Evolutionary conservation across 2,329 filamentous ascomycete genomes (phyloP), one percentile per base, ranked within the genome.

Genomic region (Aspergillus fumigatiaffinis): DNA sequence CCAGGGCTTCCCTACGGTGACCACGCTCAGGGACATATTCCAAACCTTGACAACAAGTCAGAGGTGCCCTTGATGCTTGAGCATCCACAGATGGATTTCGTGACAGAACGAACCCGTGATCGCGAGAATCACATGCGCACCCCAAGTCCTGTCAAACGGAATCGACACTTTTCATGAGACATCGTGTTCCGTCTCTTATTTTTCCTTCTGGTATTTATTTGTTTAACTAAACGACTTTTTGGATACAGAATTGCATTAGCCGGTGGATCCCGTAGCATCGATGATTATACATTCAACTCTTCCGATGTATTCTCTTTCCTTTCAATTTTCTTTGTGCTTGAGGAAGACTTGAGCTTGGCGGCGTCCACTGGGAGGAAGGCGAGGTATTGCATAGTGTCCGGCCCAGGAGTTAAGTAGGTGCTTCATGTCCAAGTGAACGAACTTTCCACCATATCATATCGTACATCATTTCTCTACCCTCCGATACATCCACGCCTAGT

Each of bases 61-160:
- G 65, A 72, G 0, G 57, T 58, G 7, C 68, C 67, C 1, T 56
- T 73, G 49, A 63, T 68, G 64, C 61, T 75, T 2, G 70, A 74
- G 25, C 65, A 71, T 38, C 64, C 67, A 2, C 65, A 64, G 12
- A 59, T 70, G 60, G 66, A 68, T 28, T 71, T 71, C 54, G 66
- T 67, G 50, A 71, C 62, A 2, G 71, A 68, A 42, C 68, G 69
- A 44, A 71, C 61, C 49, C 71, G 68, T 21, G 68, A 69, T 41
- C 65, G 69, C 4, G 67, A 69, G 46, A 61, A 61, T 10, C 69
- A 73, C 47, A 57, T 71, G 50, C 71, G 71, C n/a, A 74, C 71
- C 1, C 74, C 74, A 17, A 75, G 73, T 58, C 74, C 74, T 3
- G 63, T 65, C 2, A 75, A 75, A 58, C 65, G 71, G 14, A 54